Evolutionary conservation across 495 filamentous ascomycete species (phyloP), one percentile per base, ranked within the genome.

Genomic region (Penicillium pancosmium): DNA sequence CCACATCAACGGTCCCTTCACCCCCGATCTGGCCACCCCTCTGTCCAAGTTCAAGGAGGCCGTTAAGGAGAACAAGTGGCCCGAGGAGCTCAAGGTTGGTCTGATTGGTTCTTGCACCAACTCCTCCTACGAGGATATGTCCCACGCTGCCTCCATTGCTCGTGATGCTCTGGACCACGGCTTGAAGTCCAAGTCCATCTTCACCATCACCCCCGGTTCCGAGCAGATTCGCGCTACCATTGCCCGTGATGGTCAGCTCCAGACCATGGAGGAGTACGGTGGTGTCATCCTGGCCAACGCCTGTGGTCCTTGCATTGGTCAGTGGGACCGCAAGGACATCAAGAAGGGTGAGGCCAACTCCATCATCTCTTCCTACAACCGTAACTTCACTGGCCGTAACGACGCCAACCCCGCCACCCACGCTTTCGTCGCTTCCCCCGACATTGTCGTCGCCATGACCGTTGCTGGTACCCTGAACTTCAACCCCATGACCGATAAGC

Each of bases 101-200:
- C 71, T 80, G 62, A 80, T 99, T 69, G 94, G 94, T 56, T 98
- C 94, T 71, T 99, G 94, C 90, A 99, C 94, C 66, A 99, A 99
- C 86, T 96, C 92, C 44, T 97, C 93, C 27, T 99, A 99, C 76
- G 95, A 99, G 82, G 94, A 99, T 71, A 98, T 99, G 94, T 90
- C 88, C 66, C 91, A 95, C 62, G 90, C 86, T 68, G 94, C 94
- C 54, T 91, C 92, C 35, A 98, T 99, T 73, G 95, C 93, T 51
- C 91, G 87, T 57, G 92, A 99, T 76, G 95, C 95, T 65, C 84
- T 97, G 57, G 77, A 93, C 79, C 93, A 97, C 72, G 95, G 94
- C 62, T 60, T 98, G 70, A 97, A 96, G 83, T 84, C 95, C 64
- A 96, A 96, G 85, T 82, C 91, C 68, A 79, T 90, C 67, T 98